Percentiles rank a stretch among this genome's conserved stretches.
Conservation (phyloP, 2,329 filamentous ascomycete species). For the Colletotrichum sp. region DNA sequence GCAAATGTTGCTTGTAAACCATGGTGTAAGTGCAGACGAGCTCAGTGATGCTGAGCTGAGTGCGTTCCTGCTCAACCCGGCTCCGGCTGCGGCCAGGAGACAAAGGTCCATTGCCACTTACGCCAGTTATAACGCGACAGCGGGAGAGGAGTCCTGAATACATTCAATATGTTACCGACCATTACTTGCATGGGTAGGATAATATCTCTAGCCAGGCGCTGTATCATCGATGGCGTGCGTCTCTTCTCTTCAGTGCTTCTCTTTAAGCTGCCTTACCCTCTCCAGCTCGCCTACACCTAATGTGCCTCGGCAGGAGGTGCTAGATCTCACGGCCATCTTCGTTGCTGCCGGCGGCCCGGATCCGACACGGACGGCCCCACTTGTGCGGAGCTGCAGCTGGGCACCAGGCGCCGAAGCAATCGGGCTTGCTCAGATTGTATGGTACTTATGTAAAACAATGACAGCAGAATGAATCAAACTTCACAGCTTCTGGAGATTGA, state of each 20-base stretch:
- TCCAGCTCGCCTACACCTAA: neutral
- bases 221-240: neutral
- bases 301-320: fast-evolving
- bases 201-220: neutral
- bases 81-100: neutral
- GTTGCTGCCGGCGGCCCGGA: neutral
- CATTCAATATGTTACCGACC: neutral
- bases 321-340: neutral
- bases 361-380: neutral
- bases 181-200: neutral
- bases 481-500: fast-evolving
- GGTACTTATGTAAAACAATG: fast-evolving
- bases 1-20: neutral
- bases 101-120: neutral
- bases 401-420: neutral
- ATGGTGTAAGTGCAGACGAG: neutral
- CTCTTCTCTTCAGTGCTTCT: neutral
- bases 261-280: fast-evolving
- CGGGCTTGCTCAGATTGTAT: neutral
- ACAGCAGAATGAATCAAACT: neutral
- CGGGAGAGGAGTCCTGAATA: neutral
- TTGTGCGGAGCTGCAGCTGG: neutral
- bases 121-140: neutral
- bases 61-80: neutral
- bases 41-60: neutral